Evolutionary conservation across 352 stramenopile genomes (phyloP), one percentile per base, ranked within the genome.

Genomic region (Globisporangium lucens): DNA sequence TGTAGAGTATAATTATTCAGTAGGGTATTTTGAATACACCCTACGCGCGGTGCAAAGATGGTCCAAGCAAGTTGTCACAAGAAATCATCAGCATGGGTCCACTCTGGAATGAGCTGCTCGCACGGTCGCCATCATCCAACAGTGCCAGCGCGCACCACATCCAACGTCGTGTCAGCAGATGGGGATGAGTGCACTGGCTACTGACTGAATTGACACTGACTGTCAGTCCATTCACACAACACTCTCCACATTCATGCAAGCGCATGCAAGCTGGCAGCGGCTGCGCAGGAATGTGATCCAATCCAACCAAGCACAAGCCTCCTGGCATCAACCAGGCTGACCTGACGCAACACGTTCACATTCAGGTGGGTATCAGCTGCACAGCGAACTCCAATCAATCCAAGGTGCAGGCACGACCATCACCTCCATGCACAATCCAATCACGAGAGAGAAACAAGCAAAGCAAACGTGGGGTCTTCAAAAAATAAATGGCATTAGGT

Each of bases 401-500:
- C 51, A 33, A 56, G 12, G 22, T 27, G 17, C 33, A 30, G 49
- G 22, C 17, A 29, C 10, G 8, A 27, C 10, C 36, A 15, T 6
- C 10, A 6, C 17, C 36, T 43, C 10, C 36, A 43, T 43, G 15
- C 5, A n/a, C 41, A 13, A 47, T 2, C 4, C 41, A 47, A 13
- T 43, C 36, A 43, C 5, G 41, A 47, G 10, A 9, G 17, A 22
- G 20, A 38, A 22, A 30, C 13, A 30, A 60, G 20, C 24, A 33
- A 51, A 22, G 13, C 30, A 8, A 8, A 33, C 7, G 22, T 61
- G 30, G 56, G 20, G 56, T 49, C 13, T 61, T 47, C 3, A 46
- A 63, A 62, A 68, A 68, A 68, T 63, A 60, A n/a, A 68, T 68
- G 63, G 35, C 57, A 65, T 63, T 65, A 43, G 41, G 61, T 69